Percentiles rank a stretch among this genome's conserved stretches.
These are phyloP conservation scores for Globisporangium abappressorium DNA, from an alignment of 352 stramenopile genomes.

Conservation along the genomic window DNA sequence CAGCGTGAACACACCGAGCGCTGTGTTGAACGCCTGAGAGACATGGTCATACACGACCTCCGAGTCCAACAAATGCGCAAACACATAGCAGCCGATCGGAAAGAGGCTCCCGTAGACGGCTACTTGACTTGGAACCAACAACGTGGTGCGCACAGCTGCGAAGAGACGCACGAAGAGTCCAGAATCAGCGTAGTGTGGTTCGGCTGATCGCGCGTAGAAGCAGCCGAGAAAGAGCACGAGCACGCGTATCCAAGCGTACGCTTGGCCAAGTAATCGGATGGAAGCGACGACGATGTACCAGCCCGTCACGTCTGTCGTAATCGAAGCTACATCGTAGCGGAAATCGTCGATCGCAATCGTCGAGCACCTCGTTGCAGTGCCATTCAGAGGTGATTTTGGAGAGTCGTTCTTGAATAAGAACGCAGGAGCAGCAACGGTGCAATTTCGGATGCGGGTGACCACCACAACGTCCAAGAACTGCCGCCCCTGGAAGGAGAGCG, in stretches of 20 bases:
- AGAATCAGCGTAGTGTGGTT: not conserved
- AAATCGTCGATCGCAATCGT: conserved; percentile 17
- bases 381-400: not conserved
- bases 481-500: conserved; percentile 18
- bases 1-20: conserved; percentile 15
- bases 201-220: conserved; percentile 3
- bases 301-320: conserved; percentile 9
- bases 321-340: conserved; percentile 14
- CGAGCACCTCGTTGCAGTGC: not conserved
- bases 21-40: conserved; percentile 20
- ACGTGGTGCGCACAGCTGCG: conserved; percentile 17
- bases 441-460: conserved; percentile 6
- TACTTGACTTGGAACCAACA: conserved; percentile 31
- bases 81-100: conserved; percentile 28
- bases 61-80: conserved; percentile 31
- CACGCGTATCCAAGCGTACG: conserved; percentile 16
- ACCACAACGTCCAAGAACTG: conserved; percentile 20
- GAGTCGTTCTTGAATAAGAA: not conserved
- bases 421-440: not conserved
- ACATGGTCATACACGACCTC: conserved; percentile 22
- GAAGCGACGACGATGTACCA: conserved; percentile 13
- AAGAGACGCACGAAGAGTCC: not conserved
- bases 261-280: conserved; percentile 14
- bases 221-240: conserved; percentile 18
- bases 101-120: conserved; percentile 32